Evolutionary conservation across 441 rosid genomes (phyloP).

Genomic region (Gossypium davidsonii): DNA sequence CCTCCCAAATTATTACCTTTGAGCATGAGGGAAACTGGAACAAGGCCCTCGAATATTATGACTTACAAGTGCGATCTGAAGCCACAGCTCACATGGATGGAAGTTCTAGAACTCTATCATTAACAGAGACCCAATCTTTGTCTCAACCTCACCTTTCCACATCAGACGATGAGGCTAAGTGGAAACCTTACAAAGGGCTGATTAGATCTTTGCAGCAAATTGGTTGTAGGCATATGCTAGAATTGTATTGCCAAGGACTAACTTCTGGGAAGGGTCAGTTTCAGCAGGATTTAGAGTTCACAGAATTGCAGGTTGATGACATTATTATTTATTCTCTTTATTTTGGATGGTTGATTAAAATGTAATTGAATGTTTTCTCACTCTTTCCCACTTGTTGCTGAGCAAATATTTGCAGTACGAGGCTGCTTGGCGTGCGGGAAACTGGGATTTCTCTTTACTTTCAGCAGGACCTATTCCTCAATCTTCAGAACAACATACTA

Average conservation of each 20-base stretch:
- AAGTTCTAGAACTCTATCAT: constrained; percentile 32
- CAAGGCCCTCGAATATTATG: constrained; percentile 93
- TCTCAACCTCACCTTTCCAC: constrained; percentile 28
- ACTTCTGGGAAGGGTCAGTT: constrained; percentile 61
- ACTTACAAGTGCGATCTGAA: constrained; percentile 78
- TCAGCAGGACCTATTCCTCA: constrained; percentile 39
- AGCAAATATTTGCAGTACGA: constrained; percentile 57
- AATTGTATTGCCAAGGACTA: constrained; percentile 83
- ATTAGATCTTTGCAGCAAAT: constrained; percentile 90
- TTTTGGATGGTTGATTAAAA: neutral
- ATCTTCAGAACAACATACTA: constrained; percentile 40
- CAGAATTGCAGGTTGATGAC: constrained; percentile 74
- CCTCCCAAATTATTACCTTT: constrained; percentile 83
- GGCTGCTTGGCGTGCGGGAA: constrained; percentile 98
- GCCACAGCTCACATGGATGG: constrained; percentile 32
- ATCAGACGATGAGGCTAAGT: constrained; percentile 40
- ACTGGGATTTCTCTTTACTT: constrained; percentile 90
- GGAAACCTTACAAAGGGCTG: constrained; percentile 79
- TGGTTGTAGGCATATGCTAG: constrained; percentile 87
- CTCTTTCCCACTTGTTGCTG: constrained; percentile 7
- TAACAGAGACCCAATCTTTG: constrained; percentile 28
- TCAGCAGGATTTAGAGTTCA: constrained; percentile 74
- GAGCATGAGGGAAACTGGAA: constrained; percentile 98
- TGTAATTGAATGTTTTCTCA: constrained; percentile 5
- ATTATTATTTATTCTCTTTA: constrained; percentile 3